phyloP scores from a whole-genome alignment of 192 early-diverging fungal genomes.

The Coemansia brasiliensis region DNA sequence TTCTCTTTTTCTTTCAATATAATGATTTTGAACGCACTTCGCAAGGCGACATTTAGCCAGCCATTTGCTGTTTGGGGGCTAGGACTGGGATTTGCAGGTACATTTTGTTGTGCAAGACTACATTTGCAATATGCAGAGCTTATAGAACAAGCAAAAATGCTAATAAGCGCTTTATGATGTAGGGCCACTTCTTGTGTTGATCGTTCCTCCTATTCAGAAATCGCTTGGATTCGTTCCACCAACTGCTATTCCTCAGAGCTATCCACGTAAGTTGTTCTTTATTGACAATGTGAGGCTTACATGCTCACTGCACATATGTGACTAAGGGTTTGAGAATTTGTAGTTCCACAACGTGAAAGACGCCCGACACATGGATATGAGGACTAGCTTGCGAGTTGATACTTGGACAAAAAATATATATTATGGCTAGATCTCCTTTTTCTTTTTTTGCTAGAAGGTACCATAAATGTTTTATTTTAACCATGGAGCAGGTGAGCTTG shows the following conservation, averaged over 20 bases:
- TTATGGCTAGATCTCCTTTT: too few relatives aligned
- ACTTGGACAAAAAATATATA: too few relatives aligned
- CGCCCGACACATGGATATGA: constrained; percentile 40
- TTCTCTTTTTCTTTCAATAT: background rate
- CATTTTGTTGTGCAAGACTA: too few relatives aligned
- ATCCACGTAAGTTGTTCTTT: constrained; percentile 39
- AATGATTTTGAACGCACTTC: constrained; percentile 44
- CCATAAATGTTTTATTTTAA: too few relatives aligned
- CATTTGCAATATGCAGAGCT: background rate
- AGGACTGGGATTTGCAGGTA: constrained; percentile 46
- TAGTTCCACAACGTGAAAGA: constrained; percentile 44
- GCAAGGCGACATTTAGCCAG: constrained; percentile 42
- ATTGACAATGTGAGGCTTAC: background rate
- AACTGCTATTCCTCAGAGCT: constrained; percentile 28
- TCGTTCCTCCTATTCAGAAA: constrained; percentile 35
- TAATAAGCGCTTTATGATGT: constrained; percentile 4
- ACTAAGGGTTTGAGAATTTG: background rate
- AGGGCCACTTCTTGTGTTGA: constrained; percentile 40
- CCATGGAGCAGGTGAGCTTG: too few relatives aligned
- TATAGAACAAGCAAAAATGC: background rate
- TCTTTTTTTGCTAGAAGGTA: background rate
- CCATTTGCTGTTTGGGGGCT: constrained; percentile 53
- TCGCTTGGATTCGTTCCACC: constrained; percentile 32
- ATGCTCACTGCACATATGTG: background rate
- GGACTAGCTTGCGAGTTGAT: too few relatives aligned